phyloP scores from a whole-genome alignment of 1,284 basidiomycete genomes.

The Austroboletus sp. region DNA sequence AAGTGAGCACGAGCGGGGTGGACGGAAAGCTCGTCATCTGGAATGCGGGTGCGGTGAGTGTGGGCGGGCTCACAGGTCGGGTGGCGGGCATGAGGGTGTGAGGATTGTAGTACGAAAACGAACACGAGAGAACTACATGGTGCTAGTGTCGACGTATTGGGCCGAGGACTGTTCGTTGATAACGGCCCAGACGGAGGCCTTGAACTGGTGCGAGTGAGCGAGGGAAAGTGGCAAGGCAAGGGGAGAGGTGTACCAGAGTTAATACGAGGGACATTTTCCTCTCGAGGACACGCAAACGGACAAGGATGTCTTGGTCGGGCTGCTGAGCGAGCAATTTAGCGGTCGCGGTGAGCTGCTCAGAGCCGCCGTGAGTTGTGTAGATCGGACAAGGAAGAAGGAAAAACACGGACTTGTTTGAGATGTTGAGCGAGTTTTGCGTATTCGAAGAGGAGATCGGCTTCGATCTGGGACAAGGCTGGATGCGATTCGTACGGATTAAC shows the following conservation, averaged over 20 bases:
- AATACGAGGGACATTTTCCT: constrained; percentile 92
- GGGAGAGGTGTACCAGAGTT: constrained; percentile 52
- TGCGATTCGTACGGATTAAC: constrained; percentile 64
- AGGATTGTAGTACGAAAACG: neutral
- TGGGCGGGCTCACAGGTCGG: constrained; percentile 34
- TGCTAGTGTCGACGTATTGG: constrained; percentile 25
- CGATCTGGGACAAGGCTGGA: constrained; percentile 52
- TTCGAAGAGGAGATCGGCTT: constrained; percentile 72
- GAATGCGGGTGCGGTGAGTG: constrained; percentile 59
- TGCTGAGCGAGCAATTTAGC: constrained; percentile 57
- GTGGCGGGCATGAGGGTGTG: constrained; percentile 50
- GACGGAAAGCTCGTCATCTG: constrained; percentile 94
- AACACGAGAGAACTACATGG: constrained; percentile 12
- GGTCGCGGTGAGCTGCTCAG: constrained; percentile 47
- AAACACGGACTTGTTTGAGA: constrained; percentile 54
- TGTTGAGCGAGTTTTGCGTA: constrained; percentile 69
- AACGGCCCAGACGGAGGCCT: constrained; percentile 91
- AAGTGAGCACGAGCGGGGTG: constrained; percentile 88
- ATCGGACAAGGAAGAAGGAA: constrained; percentile 3
- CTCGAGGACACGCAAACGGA: constrained; percentile 76
- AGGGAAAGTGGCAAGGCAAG: neutral
- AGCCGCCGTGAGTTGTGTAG: neutral
- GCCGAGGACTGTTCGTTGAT: constrained; percentile 75
- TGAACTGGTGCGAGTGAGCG: constrained; percentile 54
- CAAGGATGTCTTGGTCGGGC: constrained; percentile 72